Conservation (phyloP, 108 stramenopile species). For the Nitzschia putrida region DNA sequence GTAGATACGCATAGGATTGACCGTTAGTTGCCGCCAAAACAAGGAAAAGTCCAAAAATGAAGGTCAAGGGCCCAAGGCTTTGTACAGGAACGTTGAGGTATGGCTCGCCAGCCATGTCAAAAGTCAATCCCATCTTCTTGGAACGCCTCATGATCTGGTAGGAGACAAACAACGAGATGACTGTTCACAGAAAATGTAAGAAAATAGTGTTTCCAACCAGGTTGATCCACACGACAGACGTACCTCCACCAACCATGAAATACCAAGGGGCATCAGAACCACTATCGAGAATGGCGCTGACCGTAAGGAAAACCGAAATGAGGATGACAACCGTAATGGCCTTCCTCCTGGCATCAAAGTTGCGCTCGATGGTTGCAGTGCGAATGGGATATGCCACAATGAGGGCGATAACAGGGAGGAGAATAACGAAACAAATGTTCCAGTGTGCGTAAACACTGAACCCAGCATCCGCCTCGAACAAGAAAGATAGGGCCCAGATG, state of each 20-base stretch:
- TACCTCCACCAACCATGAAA: conserved; percentile 28
- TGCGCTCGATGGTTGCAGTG: conserved; percentile 24
- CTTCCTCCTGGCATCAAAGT: conserved; percentile 15
- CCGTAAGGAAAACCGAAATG: conserved; percentile 1
- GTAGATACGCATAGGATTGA: neutral
- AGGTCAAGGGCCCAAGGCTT: conserved; percentile 1
- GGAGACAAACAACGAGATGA: conserved; percentile 13
- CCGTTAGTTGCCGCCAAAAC: conserved; percentile 34
- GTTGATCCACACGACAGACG: neutral
- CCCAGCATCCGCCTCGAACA: conserved; percentile 15
- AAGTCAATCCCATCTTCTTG: conserved; percentile 33
- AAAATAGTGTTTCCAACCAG: neutral
- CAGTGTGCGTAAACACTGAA: conserved; percentile 16
- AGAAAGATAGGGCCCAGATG: conserved; percentile 22
- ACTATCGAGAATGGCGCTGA: conserved; percentile 16
- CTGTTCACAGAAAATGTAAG: conserved; percentile 11
- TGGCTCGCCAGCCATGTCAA: conserved; percentile 19
- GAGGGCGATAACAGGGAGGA: conserved; percentile 11
- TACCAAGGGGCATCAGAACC: conserved; percentile 34
- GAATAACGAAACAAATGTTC: conserved; percentile 18
- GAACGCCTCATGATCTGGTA: conserved; percentile 11
- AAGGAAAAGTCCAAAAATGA: conserved; percentile 29
- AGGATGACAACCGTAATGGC: neutral
- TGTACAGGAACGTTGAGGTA: conserved; percentile 6
- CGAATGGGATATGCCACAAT: conserved; percentile 15